Evolutionary conservation across 116 monocot genomes (phyloP).

Genomic region (Dioscorea cayenensis): DNA sequence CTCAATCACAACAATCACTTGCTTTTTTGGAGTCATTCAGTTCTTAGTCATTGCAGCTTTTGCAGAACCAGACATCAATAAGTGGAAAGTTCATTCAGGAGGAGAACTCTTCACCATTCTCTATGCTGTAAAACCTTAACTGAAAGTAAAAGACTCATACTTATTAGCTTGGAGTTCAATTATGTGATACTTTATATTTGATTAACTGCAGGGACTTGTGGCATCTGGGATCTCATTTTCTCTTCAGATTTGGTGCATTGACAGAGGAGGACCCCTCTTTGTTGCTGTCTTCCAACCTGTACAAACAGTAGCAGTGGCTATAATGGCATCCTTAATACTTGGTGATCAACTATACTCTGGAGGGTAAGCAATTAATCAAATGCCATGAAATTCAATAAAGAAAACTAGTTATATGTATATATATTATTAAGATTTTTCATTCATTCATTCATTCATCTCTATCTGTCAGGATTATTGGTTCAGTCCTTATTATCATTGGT

Average conservation of each 20-base stretch:
- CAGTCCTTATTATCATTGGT: conserved; percentile 60
- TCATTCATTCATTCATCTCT: background rate
- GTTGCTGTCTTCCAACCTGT: conserved; percentile 74
- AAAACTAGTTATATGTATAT: background rate
- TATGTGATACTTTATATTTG: background rate
- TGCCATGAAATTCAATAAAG: background rate
- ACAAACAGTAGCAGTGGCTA: conserved; percentile 75
- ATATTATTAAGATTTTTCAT: background rate
- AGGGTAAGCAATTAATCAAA: conserved; percentile 36
- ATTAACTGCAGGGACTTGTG: conserved; percentile 56
- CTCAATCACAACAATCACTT: conserved; percentile 46
- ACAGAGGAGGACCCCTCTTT: conserved; percentile 80
- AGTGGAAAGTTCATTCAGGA: conserved; percentile 56
- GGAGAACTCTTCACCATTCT: conserved; percentile 55
- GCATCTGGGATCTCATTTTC: conserved; percentile 80
- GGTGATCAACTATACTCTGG: conserved; percentile 77
- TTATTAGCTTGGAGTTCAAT: background rate
- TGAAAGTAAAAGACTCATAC: background rate
- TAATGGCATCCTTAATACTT: conserved; percentile 67
- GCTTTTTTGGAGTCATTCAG: conserved; percentile 62
- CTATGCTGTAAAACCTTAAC: conserved; percentile 40
- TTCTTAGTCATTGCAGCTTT: conserved; percentile 59
- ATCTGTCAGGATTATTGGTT: conserved; percentile 55
- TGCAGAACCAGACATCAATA: conserved; percentile 33
- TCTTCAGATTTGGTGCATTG: conserved; percentile 93